These are phyloP conservation scores for Botrytis pseudocinerea DNA, from an alignment of 2,329 filamentous ascomycete genomes.

Conservation along the genomic window DNA sequence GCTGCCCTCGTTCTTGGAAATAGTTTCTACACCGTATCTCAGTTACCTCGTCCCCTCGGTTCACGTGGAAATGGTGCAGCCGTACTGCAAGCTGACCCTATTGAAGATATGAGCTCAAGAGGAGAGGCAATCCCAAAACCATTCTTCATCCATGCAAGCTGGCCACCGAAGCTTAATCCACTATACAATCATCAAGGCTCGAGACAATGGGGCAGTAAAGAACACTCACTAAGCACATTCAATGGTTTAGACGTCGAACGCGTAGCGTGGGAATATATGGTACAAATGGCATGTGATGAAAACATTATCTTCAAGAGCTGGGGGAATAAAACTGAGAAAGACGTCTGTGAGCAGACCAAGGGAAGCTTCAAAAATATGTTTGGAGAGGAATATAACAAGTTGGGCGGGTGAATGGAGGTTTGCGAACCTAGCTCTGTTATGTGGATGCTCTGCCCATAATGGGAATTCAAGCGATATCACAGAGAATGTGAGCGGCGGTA, in stretches of 20 bases:
- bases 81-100: slow-evolving; percentile 27
- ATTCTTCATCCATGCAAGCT: slow-evolving; percentile 32
- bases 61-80: slow-evolving; percentile 21
- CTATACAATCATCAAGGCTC: slow-evolving; percentile 21
- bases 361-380: slow-evolving; percentile 28
- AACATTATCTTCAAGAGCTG: slow-evolving; percentile 27
- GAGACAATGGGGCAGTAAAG: slow-evolving; percentile 28
- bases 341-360: slow-evolving; percentile 28
- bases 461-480: background rate
- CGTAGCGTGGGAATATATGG: slow-evolving; percentile 31
- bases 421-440: background rate
- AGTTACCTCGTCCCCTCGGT: slow-evolving; percentile 25
- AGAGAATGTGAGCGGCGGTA: background rate
- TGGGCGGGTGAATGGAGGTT: background rate
- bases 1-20: slow-evolving; percentile 46
- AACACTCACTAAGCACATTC: slow-evolving; percentile 19
- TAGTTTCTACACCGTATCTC: slow-evolving; percentile 42
- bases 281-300: slow-evolving; percentile 31
- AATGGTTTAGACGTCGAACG: slow-evolving; percentile 28
- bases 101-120: slow-evolving; percentile 14
- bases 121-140: slow-evolving; percentile 6
- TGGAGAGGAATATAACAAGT: slow-evolving; percentile 13
- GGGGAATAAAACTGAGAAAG: slow-evolving; percentile 25
- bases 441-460: background rate
- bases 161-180: slow-evolving; percentile 31